phyloP scores from a whole-genome alignment of 257 asterid genomes.

The Fraxinus quadrangulata region DNA sequence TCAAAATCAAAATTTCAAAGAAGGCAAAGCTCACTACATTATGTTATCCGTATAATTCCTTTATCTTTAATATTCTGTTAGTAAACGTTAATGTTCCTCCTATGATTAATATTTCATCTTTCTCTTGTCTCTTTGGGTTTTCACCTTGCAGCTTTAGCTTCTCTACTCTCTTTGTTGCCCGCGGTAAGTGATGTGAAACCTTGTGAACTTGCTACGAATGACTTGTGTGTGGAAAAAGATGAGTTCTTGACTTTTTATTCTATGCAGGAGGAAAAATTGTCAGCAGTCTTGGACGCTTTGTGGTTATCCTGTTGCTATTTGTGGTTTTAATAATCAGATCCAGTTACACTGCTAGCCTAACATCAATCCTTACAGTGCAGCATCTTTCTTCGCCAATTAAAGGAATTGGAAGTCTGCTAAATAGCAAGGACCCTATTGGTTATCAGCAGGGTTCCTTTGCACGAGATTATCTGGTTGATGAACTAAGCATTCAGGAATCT shows the following conservation, averaged over 20 bases:
- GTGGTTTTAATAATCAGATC: constrained; percentile 58
- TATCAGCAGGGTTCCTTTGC: constrained; percentile 61
- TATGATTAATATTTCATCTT: too few relatives aligned
- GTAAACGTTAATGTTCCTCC: too few relatives aligned
- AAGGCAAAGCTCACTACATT: too few relatives aligned
- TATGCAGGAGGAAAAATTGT: constrained; percentile 53
- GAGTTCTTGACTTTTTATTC: not conserved
- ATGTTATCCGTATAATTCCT: too few relatives aligned
- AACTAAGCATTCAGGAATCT: constrained; percentile 50
- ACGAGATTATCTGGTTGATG: constrained; percentile 46
- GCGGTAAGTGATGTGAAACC: constrained; percentile 36
- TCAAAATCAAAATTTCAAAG: too few relatives aligned
- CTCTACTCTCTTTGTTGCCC: constrained; percentile 47
- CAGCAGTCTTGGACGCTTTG: constrained; percentile 55
- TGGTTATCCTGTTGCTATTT: constrained; percentile 60
- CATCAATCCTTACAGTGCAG: constrained; percentile 70
- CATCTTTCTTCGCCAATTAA: constrained; percentile 52
- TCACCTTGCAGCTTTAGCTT: constrained; percentile 44
- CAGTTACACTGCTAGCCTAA: constrained; percentile 65
- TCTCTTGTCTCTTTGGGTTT: too few relatives aligned
- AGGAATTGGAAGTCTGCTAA: constrained; percentile 55
- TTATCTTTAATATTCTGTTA: too few relatives aligned
- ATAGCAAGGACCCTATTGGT: constrained; percentile 48
- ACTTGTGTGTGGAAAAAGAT: not conserved
- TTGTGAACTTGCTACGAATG: not conserved